phyloP scores from a whole-genome alignment of 257 asterid species.

The Solanum acaule region DNA sequence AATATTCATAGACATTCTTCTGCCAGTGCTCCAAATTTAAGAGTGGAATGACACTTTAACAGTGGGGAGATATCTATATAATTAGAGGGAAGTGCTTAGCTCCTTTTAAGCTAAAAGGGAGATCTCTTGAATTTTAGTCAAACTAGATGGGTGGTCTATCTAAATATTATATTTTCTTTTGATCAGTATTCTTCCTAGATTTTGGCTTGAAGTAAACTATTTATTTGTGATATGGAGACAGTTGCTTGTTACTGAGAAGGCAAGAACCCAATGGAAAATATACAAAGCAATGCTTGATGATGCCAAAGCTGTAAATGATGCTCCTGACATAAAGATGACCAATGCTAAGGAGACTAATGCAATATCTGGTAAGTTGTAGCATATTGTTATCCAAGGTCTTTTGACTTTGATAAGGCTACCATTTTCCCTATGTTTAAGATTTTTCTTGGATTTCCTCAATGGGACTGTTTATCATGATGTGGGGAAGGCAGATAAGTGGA shows the following conservation, averaged over 20 bases:
- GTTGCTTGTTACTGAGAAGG: slow-evolving; percentile 90
- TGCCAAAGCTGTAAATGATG: slow-evolving; percentile 34
- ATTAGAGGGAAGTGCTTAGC: neutral
- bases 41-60: neutral
- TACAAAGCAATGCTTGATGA: slow-evolving; percentile 71
- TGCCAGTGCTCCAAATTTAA: neutral
- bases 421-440: neutral
- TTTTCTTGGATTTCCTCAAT: neutral
- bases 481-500: neutral
- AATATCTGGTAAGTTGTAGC: neutral
- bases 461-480: neutral
- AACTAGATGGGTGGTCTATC: neutral
- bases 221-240: slow-evolving; percentile 20
- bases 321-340: slow-evolving; percentile 18
- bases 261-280: slow-evolving; percentile 68
- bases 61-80: neutral
- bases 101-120: neutral
- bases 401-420: neutral
- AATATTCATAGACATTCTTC: neutral
- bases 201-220: neutral
- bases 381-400: neutral
- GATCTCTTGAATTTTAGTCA: neutral
- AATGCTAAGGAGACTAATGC: slow-evolving; percentile 3
- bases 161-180: neutral
- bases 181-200: neutral